These are phyloP conservation scores for Plectranthus barbatus DNA, from an alignment of 257 asterid genomes.

Conservation along the genomic window DNA sequence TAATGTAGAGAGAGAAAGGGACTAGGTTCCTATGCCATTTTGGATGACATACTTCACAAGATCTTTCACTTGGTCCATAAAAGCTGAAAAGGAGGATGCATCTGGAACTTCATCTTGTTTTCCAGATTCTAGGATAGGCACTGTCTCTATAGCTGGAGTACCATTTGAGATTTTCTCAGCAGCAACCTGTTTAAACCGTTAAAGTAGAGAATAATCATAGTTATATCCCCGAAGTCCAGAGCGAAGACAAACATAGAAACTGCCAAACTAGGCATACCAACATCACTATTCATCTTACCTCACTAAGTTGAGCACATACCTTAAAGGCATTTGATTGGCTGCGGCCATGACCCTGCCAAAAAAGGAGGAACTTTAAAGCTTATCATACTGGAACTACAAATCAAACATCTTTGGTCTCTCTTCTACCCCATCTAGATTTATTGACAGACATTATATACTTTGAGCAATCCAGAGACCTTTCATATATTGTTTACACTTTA, in stretches of 20 bases:
- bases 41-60: slow-evolving; percentile 39
- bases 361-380: neutral
- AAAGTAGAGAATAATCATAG: neutral
- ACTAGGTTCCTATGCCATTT: neutral
- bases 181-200: slow-evolving; percentile 24
- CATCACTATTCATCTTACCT: slow-evolving; percentile 21
- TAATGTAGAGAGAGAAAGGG: neutral
- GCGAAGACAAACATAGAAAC: neutral
- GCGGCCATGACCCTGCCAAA: slow-evolving; percentile 23
- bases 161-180: slow-evolving; percentile 30
- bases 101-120: slow-evolving; percentile 29
- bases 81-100: slow-evolving; percentile 33
- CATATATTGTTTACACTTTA: neutral
- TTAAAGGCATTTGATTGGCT: slow-evolving; percentile 30
- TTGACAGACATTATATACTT: no score
- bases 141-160: slow-evolving; percentile 18
- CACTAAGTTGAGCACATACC: slow-evolving; percentile 33
- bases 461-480: neutral
- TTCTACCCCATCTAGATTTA: neutral
- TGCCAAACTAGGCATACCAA: neutral
- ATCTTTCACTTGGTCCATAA: slow-evolving; percentile 42
- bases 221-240: neutral
- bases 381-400: slow-evolving; percentile 2
- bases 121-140: slow-evolving; percentile 15
- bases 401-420: neutral